A percentile compares a stretch with the other conserved stretches of the same genome.
Conservation (phyloP, 2,329 filamentous ascomycete species). For the Neofusicoccum sp. region DNA sequence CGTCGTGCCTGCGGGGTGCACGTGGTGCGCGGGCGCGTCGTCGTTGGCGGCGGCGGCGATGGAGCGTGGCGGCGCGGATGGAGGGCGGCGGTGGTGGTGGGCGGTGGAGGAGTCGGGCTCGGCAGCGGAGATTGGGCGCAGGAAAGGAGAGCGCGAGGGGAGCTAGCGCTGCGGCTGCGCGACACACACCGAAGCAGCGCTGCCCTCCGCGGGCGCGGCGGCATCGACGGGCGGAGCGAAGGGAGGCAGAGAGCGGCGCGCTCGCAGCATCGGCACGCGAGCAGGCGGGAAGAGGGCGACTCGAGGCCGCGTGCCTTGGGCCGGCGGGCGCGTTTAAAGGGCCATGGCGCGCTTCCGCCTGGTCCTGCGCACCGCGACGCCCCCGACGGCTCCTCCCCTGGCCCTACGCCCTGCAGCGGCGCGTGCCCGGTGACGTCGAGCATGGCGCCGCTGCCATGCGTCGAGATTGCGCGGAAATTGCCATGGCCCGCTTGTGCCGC, state of each 20-base stretch:
- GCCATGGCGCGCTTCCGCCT: slow-evolving; percentile 1
- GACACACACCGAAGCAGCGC: not conserved
- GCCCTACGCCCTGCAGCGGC: not conserved
- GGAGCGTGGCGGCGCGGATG: not conserved
- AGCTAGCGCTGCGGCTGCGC: slow-evolving; percentile 1
- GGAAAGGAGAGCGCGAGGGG: slow-evolving; percentile 2
- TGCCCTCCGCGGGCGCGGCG: not conserved
- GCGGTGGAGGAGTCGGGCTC: slow-evolving; percentile 8
- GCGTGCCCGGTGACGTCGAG: slow-evolving; percentile 5
- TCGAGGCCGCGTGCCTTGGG: not conserved
- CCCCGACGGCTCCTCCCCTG: slow-evolving; percentile 5
- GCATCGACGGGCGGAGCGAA: not conserved
- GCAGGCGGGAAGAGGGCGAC: not conserved
- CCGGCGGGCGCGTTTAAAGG: slow-evolving; percentile 5
- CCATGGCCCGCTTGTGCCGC: not conserved
- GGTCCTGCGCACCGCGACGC: not conserved
- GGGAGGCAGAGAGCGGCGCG: slow-evolving; percentile 1
- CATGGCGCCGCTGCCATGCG: slow-evolving; percentile 4
- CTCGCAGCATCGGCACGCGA: not conserved
- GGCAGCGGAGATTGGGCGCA: slow-evolving; percentile 13
- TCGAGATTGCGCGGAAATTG: not conserved
- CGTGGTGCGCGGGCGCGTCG: slow-evolving; percentile 7
- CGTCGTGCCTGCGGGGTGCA: slow-evolving; percentile 21
- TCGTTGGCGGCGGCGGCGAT: not conserved
- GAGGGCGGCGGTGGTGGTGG: not conserved